Evolutionary conservation across 164 flowering plant genomes (phyloP).

Genomic region (Tetracentron sinense): DNA sequence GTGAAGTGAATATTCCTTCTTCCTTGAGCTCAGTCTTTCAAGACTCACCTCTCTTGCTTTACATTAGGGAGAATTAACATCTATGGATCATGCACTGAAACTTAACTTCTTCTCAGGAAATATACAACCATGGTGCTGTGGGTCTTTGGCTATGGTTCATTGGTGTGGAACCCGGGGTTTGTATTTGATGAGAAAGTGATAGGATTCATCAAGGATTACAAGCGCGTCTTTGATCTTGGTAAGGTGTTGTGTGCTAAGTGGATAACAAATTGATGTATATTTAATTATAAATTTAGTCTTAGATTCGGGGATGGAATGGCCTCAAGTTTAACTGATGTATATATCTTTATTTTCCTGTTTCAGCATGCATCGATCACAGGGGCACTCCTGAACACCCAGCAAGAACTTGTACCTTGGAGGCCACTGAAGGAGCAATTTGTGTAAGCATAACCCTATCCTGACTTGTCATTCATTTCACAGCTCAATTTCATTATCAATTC

Average conservation of each 20-base stretch:
- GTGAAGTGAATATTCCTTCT: background rate
- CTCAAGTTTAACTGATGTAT: background rate
- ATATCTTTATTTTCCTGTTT: constrained; percentile 4
- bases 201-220: constrained; percentile 82
- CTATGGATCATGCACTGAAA: constrained; percentile 1
- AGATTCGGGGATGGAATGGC: background rate
- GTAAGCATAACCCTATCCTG: constrained; percentile 47
- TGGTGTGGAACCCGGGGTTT: constrained; percentile 97
- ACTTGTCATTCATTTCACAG: background rate
- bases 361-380: constrained; percentile 99
- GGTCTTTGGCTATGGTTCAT: constrained; percentile 95
- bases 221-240: constrained; percentile 93
- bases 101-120: constrained; percentile 22
- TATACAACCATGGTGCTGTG: constrained; percentile 74
- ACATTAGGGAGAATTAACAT: background rate
- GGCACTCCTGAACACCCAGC: constrained; percentile 97
- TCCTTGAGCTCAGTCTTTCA: background rate
- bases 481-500: too few relatives aligned
- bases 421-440: constrained; percentile 66
- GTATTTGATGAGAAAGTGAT: constrained; percentile 78
- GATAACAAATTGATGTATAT: background rate
- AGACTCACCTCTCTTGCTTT: background rate
- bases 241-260: constrained; percentile 11
- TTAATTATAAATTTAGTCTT: background rate
- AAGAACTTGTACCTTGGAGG: constrained; percentile 88